Evolutionary conservation across 129 eudicot genomes (phyloP).

Genomic region (Helichrysum umbraculigerum): DNA sequence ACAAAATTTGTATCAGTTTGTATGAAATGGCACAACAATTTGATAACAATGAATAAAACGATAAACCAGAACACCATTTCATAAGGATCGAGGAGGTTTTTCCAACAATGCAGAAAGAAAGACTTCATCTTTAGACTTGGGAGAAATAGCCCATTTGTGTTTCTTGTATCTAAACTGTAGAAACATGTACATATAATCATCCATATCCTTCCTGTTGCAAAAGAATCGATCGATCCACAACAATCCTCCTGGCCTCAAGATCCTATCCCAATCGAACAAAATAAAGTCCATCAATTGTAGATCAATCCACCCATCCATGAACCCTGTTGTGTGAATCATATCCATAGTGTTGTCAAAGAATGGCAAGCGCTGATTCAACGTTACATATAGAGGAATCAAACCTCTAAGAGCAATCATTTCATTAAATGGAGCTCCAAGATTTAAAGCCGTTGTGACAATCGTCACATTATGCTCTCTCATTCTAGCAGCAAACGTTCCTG

Average conservation of each 20-base stretch:
- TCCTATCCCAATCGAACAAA: constrained; percentile 91
- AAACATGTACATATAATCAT: constrained; percentile 96
- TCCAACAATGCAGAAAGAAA: constrained; percentile 87
- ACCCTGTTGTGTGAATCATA: constrained; percentile 82
- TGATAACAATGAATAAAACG: neutral
- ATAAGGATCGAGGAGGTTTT: constrained; percentile 86
- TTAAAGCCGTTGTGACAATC: constrained; percentile 79
- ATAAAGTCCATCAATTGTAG: constrained; percentile 78
- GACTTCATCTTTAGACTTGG: constrained; percentile 84
- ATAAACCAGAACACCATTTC: constrained; percentile 11
- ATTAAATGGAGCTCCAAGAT: constrained; percentile 90
- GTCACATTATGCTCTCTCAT: constrained; percentile 87
- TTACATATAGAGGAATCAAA: constrained; percentile 69
- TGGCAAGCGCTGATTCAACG: constrained; percentile 84
- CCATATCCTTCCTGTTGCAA: constrained; percentile 75
- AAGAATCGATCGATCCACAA: constrained; percentile 91
- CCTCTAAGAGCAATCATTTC: constrained; percentile 96
- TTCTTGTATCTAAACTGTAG: constrained; percentile 96
- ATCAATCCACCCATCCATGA: constrained; percentile 98
- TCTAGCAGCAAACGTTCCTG: constrained; percentile 90
- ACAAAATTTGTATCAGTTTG: neutral
- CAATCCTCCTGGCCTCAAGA: constrained; percentile 95
- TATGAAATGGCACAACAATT: neutral
- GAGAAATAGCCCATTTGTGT: constrained; percentile 75
- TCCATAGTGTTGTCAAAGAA: constrained; percentile 97